Conservation (phyloP, 305 asterid species). For the Andrographis paniculata region DNA sequence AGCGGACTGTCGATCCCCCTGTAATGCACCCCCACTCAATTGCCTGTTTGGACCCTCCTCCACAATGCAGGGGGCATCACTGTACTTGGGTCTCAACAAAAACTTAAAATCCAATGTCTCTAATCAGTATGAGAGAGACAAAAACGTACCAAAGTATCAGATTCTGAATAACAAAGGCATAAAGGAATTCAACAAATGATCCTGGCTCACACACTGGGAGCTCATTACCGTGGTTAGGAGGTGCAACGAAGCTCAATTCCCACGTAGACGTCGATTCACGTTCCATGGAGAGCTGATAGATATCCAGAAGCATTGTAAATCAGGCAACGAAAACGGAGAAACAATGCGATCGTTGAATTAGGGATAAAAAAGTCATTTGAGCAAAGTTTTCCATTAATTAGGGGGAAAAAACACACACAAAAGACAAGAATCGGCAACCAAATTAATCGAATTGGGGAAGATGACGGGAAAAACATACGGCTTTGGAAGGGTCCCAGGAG, state of each 20-base stretch:
- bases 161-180: too few species aligned
- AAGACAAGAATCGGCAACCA: too few species aligned
- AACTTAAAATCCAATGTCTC: slow-evolving; percentile 97
- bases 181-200: too few species aligned
- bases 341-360: too few species aligned
- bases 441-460: too few species aligned
- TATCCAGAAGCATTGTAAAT: too few species aligned
- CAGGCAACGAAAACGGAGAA: slow-evolving; percentile 7
- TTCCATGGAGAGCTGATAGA: slow-evolving; percentile 83
- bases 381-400: too few species aligned
- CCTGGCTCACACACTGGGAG: too few species aligned
- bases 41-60: slow-evolving; percentile 90
- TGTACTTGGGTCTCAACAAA: slow-evolving; percentile 67
- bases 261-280: slow-evolving; percentile 91
- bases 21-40: slow-evolving; percentile 64
- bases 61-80: slow-evolving; percentile 48
- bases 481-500: slow-evolving; percentile 86
- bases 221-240: slow-evolving; percentile 96
- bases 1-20: slow-evolving; percentile 68
- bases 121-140: too few species aligned
- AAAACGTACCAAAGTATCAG: too few species aligned
- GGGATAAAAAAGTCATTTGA: too few species aligned
- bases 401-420: too few species aligned
- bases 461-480: slow-evolving; percentile 39
- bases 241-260: slow-evolving; percentile 93